These are phyloP conservation scores for Groenewaldozyma salmanticensis DNA, from an alignment of 805 yeast species.

Conservation along the genomic window DNA sequence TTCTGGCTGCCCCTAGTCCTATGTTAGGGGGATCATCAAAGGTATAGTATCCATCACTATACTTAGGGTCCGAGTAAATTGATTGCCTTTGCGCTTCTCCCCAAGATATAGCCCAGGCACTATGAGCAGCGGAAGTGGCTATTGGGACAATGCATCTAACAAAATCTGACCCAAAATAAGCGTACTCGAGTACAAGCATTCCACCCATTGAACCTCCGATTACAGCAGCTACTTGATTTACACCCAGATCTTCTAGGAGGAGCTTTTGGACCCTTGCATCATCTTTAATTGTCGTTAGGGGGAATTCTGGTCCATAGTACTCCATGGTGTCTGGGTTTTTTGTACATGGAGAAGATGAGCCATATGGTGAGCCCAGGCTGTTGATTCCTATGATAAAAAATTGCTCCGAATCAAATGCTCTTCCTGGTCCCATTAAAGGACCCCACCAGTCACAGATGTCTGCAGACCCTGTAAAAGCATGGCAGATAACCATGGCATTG, in stretches of 20 bases:
- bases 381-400: conserved; percentile 83
- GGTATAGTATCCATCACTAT: conserved; percentile 79
- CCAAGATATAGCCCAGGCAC: conserved; percentile 99
- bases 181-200: conserved; percentile 86
- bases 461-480: conserved; percentile 91
- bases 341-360: conserved; percentile 86
- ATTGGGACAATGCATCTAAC: conserved; percentile 68
- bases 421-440: conserved; percentile 73
- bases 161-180: conserved; percentile 56
- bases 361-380: conserved; percentile 94
- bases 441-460: conserved; percentile 99
- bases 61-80: conserved; percentile 90
- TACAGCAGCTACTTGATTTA: conserved; percentile 70
- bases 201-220: conserved; percentile 99
- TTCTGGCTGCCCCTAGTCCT: conserved; percentile 93
- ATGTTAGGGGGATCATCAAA: conserved; percentile 69
- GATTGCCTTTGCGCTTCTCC: conserved; percentile 97
- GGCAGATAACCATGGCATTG: conserved; percentile 85
- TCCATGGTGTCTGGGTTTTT: conserved; percentile 66
- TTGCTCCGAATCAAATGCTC: conserved; percentile 84
- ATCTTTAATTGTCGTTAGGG: conserved; percentile 86
- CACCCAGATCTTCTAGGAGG: conserved; percentile 70
- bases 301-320: conserved; percentile 90
- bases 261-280: conserved; percentile 73
- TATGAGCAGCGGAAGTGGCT: conserved; percentile 89